Conservation (phyloP, 352 stramenopile species). For the Globisporangium abappressorium region DNA sequence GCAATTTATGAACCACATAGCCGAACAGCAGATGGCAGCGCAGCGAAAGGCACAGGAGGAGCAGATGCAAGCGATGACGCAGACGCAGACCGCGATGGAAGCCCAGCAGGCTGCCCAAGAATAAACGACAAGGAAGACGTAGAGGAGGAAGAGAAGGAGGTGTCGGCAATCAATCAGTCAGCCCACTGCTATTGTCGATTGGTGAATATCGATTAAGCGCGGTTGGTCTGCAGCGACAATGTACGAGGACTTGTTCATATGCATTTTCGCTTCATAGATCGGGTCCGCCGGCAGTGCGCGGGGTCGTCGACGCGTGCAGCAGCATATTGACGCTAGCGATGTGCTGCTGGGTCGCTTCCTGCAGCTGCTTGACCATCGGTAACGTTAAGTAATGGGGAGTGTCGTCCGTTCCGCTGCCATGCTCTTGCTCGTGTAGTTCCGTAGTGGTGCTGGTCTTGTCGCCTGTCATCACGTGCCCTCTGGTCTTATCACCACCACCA, state of each 20-base stretch:
- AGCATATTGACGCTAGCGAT: conserved; percentile 41
- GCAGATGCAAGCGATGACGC: conserved; percentile 68
- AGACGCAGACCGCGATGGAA: conserved; percentile 47
- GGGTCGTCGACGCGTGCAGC: conserved; percentile 19
- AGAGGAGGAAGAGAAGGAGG: background rate
- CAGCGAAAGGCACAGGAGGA: conserved; percentile 70
- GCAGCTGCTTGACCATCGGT: conserved; percentile 36
- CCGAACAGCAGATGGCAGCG: conserved; percentile 80
- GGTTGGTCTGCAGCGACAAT: background rate
- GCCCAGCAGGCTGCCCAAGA: conserved; percentile 45
- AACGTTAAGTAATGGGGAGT: conserved; percentile 26
- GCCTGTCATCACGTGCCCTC: background rate
- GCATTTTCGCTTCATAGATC: conserved; percentile 11
- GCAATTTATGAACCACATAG: conserved; percentile 88
- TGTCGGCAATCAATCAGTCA: background rate
- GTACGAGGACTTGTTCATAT: conserved; percentile 5
- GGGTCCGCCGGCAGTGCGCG: background rate
- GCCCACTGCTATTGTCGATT: background rate
- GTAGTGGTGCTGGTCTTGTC: background rate
- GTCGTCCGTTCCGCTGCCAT: conserved; percentile 1
- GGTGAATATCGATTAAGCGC: background rate
- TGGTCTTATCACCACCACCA: background rate
- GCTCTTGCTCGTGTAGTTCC: background rate
- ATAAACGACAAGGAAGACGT: conserved; percentile 43
- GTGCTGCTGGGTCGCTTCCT: conserved; percentile 47